Conservation (phyloP, 495 filamentous ascomycete genomes). For the Amniculicola lignicola region DNA sequence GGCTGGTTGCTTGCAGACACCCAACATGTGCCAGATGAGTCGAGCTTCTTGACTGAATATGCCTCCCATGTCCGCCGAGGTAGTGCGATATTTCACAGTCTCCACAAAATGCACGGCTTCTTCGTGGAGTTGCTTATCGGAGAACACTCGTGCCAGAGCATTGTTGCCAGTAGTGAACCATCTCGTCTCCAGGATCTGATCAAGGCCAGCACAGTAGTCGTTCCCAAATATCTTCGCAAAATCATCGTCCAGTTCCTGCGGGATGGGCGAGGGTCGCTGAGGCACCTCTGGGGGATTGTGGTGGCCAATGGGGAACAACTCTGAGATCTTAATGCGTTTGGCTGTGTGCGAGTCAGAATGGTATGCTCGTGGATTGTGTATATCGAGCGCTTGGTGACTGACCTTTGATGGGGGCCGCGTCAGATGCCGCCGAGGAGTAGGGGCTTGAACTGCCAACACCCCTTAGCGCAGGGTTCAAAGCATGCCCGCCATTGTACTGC, state of each 20-base stretch:
- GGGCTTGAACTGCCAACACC: constrained; percentile 43
- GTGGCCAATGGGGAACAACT: constrained; percentile 65
- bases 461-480: constrained; percentile 37
- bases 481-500: constrained; percentile 38
- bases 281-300: constrained; percentile 54
- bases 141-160: constrained; percentile 60
- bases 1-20: constrained; percentile 31
- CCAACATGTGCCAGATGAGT: constrained; percentile 42
- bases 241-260: constrained; percentile 58
- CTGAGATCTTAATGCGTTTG: constrained; percentile 69
- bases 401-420: constrained; percentile 47
- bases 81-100: constrained; percentile 56
- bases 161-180: constrained; percentile 68
- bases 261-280: constrained; percentile 47
- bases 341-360: constrained; percentile 47
- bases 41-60: constrained; percentile 38
- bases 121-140: constrained; percentile 38
- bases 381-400: constrained; percentile 14
- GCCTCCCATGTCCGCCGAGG: constrained; percentile 31
- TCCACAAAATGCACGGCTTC: constrained; percentile 48
- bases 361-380: constrained; percentile 38
- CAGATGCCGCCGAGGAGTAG: constrained; percentile 42
- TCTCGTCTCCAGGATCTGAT: constrained; percentile 76
- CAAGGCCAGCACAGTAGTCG: constrained; percentile 73
- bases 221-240: constrained; percentile 70